Evolutionary conservation across 192 early-diverging fungal genomes (phyloP).

Genomic region (Dissophora ornata): DNA sequence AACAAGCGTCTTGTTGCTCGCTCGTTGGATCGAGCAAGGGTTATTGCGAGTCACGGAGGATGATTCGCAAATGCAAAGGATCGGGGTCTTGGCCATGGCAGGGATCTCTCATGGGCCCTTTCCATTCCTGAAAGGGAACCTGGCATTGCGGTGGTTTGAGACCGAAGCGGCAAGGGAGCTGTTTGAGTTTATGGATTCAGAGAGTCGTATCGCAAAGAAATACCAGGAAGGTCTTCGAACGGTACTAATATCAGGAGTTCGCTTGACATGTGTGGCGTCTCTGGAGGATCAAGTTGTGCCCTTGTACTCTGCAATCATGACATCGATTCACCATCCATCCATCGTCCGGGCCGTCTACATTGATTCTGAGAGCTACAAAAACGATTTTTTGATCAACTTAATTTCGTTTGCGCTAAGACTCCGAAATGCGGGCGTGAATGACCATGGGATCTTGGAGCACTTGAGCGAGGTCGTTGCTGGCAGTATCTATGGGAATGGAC

Average conservation of each 20-base stretch:
- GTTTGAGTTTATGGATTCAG: conserved; percentile 93
- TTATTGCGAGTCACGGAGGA: conserved; percentile 57
- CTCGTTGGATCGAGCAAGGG: conserved; percentile 70
- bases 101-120: conserved; percentile 92
- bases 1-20: conserved; percentile 81
- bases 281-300: conserved; percentile 99
- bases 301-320: conserved; percentile 80
- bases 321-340: conserved; percentile 76
- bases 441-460: conserved; percentile 88
- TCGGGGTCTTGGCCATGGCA: conserved; percentile 90
- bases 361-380: conserved; percentile 81
- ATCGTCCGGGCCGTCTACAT: conserved; percentile 93
- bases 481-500: conserved; percentile 82
- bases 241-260: conserved; percentile 76
- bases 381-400: conserved; percentile 87
- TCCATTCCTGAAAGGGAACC: conserved; percentile 79
- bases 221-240: conserved; percentile 77
- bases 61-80: conserved; percentile 72
- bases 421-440: conserved; percentile 87
- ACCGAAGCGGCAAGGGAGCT: conserved; percentile 90
- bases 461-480: conserved; percentile 89
- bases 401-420: conserved; percentile 88
- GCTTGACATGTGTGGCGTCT: conserved; percentile 81
- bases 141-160: conserved; percentile 90
- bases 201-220: conserved; percentile 70